Percentiles rank a stretch among this genome's conserved stretches.
These are phyloP conservation scores for Globisporangium takayamanum DNA, from an alignment of 352 stramenopile species.

Conservation along the genomic window DNA sequence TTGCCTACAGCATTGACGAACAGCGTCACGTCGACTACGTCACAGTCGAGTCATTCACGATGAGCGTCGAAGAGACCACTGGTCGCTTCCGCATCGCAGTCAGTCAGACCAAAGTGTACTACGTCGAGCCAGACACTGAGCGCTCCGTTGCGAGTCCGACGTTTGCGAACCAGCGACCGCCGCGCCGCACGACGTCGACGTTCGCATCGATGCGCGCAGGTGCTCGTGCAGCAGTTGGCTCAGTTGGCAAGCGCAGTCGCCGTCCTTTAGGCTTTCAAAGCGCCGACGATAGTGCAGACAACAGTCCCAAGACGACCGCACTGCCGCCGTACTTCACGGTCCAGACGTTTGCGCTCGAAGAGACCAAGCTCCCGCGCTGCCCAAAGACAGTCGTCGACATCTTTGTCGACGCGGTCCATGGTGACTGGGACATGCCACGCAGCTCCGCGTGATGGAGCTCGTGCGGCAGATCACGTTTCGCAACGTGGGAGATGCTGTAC, in stretches of 20 bases:
- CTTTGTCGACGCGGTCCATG: conserved; percentile 38
- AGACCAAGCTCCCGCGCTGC: conserved; percentile 38
- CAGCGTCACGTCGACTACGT: conserved; percentile 43
- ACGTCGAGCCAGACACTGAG: conserved; percentile 13
- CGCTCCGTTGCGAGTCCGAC: conserved; percentile 3
- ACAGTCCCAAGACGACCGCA: background rate
- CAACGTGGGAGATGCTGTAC: conserved; percentile 80
- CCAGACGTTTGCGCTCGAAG: conserved; percentile 59
- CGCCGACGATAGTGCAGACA: background rate
- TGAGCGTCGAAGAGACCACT: conserved; percentile 52
- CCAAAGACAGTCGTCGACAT: conserved; percentile 59
- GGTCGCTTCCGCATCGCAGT: conserved; percentile 51
- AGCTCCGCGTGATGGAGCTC: conserved; percentile 60
- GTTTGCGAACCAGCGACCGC: conserved; percentile 14
- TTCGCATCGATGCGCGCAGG: conserved; percentile 2
- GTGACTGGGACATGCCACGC: conserved; percentile 47
- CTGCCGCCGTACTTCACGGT: conserved; percentile 35
- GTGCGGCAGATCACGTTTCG: conserved; percentile 62
- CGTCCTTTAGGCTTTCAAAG: too few relatives aligned
- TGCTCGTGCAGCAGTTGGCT: background rate
- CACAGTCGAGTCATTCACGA: conserved; percentile 48
- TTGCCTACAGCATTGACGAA: conserved; percentile 26
- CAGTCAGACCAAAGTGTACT: conserved; percentile 35
- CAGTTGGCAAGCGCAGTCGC: background rate
- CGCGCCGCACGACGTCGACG: conserved; percentile 10